These are phyloP conservation scores for Teunomyces funiuensis DNA, from an alignment of 805 yeast genomes.

Conservation along the genomic window DNA sequence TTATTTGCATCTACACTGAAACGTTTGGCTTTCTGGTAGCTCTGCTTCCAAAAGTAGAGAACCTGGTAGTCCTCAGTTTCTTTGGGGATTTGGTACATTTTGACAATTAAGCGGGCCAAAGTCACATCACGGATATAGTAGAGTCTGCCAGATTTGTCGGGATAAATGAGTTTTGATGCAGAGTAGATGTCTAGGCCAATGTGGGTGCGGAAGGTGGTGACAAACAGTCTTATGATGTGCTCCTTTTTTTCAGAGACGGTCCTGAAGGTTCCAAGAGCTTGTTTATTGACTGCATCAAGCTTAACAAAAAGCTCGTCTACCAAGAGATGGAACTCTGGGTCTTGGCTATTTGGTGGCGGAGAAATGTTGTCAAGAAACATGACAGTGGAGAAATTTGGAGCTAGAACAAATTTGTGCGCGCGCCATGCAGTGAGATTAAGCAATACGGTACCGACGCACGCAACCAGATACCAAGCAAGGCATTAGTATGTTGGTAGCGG, in stretches of 20 bases:
- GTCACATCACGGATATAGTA: constrained; percentile 65
- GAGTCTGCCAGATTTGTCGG: constrained; percentile 60
- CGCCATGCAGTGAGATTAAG: no score
- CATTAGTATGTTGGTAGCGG: no score
- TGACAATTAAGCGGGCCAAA: constrained; percentile 47
- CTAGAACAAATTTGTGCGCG: background rate
- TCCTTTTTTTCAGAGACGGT: constrained; percentile 25
- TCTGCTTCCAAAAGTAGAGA: constrained; percentile 37
- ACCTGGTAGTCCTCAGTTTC: constrained; percentile 57
- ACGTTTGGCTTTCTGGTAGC: constrained; percentile 32
- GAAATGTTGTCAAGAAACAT: constrained; percentile 3
- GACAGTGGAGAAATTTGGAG: background rate
- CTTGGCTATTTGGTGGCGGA: constrained; percentile 35
- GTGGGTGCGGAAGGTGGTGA: constrained; percentile 33
- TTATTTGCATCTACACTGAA: constrained; percentile 44
- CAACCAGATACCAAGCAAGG: no score
- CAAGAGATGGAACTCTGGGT: constrained; percentile 42
- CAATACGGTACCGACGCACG: no score
- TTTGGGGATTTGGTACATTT: constrained; percentile 57
- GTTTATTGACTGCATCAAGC: constrained; percentile 31
- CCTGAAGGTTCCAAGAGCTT: constrained; percentile 22
- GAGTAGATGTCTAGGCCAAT: constrained; percentile 59
- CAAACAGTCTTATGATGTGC: constrained; percentile 28
- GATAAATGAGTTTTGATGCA: constrained; percentile 58
- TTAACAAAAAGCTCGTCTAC: constrained; percentile 44